Base-by-base conservation (phyloP, 1,284 basidiomycete genomes). In the Pyrrhoderma noxium region DNA sequence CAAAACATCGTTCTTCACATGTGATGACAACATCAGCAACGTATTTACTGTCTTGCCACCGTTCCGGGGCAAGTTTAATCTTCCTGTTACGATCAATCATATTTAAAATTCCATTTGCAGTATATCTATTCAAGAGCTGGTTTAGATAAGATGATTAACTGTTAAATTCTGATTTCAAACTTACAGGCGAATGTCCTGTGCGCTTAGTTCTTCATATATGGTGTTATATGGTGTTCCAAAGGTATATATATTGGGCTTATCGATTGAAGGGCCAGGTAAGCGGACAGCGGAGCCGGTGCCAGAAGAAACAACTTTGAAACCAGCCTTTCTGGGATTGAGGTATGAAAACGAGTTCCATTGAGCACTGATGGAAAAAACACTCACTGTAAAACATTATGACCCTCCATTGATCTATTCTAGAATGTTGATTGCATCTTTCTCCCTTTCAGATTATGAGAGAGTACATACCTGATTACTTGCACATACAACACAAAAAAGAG, bases 361-460 rank as follows among this genome's bases (percentile, higher is more conserved):
- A n/a, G 42, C 13, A 22, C 23, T 8, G 27, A 31, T 16, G 7
- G 2, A 13, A 25, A 47, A 3, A 23, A 44, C 44, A 40, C 89
- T 70, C 61, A 94, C 88, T 85, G 72, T 40, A 99, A 70, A 8
- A 96, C 91, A 61, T 85, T 80, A 65, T 99, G 96, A 0, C 93
- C 96, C 67, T 98, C 95, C 96, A 99, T 99, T 1, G 94, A 98
- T 34, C 96, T 86, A 66, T 99, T 99, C 90, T 99, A 34, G 40
- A 49, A 52, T 63, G 51, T 61, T 53, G 42, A 41, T 45, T 47
- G 42, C 36, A n/a, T 42, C 40, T 46, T 37, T 16, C 44, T 3
- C 55, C 18, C 4, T 18, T 14, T 44, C 50, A 53, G 52, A 47
- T 31, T 35, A 37, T 5, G 13, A 40, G 21, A 14, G 38, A 23